Conservation (phyloP, 2,329 filamentous ascomycete genomes). For the Calonectria fujianensis region DNA sequence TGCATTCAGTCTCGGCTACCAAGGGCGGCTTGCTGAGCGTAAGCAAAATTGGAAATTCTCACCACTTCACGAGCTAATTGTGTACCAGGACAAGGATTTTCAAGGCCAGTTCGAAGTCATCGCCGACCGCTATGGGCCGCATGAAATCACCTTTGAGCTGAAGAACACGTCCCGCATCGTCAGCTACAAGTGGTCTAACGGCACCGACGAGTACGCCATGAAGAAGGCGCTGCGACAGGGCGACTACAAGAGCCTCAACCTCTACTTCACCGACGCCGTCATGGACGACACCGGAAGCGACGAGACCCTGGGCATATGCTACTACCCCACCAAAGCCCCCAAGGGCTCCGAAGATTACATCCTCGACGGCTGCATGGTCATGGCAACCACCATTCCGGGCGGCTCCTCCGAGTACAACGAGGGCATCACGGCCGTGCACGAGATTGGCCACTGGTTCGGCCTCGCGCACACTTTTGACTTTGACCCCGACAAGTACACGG, state of each 20-base stretch:
- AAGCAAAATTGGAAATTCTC: background rate
- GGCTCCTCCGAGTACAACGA: background rate
- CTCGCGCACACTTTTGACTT: background rate
- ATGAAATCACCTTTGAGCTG: background rate
- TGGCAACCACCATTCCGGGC: background rate
- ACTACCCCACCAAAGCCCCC: background rate
- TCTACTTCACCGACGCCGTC: constrained; percentile 5
- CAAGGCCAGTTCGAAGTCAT: constrained; percentile 6
- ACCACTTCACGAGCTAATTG: background rate
- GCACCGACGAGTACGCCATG: background rate
- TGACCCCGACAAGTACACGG: background rate
- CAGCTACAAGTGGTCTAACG: constrained; percentile 1
- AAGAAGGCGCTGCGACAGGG: background rate
- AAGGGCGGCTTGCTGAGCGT: background rate
- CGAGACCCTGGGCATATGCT: background rate
- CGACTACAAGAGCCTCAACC: constrained; percentile 2
- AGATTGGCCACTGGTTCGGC: constrained; percentile 21
- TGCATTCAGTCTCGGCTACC: constrained; percentile 1
- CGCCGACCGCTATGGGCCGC: background rate
- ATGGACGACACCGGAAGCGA: background rate
- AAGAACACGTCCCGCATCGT: constrained; percentile 1
- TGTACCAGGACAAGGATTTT: background rate
- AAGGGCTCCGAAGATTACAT: constrained; percentile 7
- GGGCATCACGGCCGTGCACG: constrained; percentile 10
- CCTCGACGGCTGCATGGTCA: background rate